These are phyloP conservation scores for Parachaetomium inaequale DNA, from an alignment of 495 filamentous ascomycete genomes.

Conservation along the genomic window DNA sequence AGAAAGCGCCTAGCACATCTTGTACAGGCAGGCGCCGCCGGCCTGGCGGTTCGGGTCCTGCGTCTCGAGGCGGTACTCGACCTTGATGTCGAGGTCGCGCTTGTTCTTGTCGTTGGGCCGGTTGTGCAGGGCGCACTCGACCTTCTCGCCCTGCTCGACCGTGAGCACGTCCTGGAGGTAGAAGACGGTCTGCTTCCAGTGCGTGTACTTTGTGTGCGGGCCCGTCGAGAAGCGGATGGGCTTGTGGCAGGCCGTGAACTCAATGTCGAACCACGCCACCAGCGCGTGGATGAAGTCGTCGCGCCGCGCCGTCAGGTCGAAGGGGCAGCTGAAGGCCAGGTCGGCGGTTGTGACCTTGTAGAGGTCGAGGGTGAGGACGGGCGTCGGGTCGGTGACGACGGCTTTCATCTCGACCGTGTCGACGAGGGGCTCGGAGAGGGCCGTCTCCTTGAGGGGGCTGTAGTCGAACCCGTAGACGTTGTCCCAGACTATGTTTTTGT, in stretches of 20 bases:
- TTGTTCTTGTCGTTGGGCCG: constrained; percentile 91
- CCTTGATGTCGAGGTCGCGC: constrained; percentile 87
- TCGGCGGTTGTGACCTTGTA: constrained; percentile 64
- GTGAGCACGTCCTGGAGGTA: constrained; percentile 82
- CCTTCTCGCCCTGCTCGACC: constrained; percentile 70
- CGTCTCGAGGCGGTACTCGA: constrained; percentile 77
- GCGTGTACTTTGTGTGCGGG: constrained; percentile 85
- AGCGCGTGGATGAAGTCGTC: constrained; percentile 92
- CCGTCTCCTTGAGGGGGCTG: constrained; percentile 64
- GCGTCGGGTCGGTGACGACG: constrained; percentile 67
- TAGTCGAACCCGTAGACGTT: constrained; percentile 79
- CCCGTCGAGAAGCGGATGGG: constrained; percentile 80
- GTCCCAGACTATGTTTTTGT: constrained; percentile 62
- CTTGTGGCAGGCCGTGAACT: constrained; percentile 92
- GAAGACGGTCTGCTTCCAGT: constrained; percentile 95
- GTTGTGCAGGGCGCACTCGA: constrained; percentile 69
- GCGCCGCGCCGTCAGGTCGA: constrained; percentile 65
- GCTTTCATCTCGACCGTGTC: constrained; percentile 70
- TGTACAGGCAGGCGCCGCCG: constrained; percentile 73
- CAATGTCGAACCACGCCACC: constrained; percentile 98
- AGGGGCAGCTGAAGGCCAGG: constrained; percentile 62
- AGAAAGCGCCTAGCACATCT: constrained; percentile 62
- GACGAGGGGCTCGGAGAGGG: constrained; percentile 67
- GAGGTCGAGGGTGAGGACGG: constrained; percentile 66
- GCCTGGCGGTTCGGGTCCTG: constrained; percentile 64